These are phyloP conservation scores for Chaetomium olivaceum DNA, from an alignment of 2,329 filamentous ascomycete genomes.

Conservation along the genomic window DNA sequence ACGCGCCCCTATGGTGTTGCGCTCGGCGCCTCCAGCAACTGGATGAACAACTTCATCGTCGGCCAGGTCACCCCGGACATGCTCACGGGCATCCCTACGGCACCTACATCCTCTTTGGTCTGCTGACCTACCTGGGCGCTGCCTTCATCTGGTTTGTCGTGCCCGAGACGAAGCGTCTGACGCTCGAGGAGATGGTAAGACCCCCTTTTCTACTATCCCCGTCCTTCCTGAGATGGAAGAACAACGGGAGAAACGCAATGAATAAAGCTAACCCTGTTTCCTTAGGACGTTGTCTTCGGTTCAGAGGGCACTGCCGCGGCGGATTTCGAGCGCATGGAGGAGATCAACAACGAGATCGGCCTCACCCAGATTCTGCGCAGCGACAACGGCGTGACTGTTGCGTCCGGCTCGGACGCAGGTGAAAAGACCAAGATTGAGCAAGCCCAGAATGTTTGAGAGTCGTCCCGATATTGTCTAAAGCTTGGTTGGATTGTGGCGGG, in stretches of 20 bases:
- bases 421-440: conserved; percentile 24
- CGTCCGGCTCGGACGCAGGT: conserved; percentile 2
- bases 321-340: conserved; percentile 70
- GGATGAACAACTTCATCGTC: conserved; percentile 66
- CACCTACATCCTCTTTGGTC: conserved; percentile 70
- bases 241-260: not conserved
- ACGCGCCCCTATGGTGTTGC: conserved; percentile 70
- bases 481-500: not conserved
- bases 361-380: conserved; percentile 47
- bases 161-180: conserved; percentile 64
- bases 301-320: conserved; percentile 65
- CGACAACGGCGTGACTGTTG: not conserved
- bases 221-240: too few relatives aligned
- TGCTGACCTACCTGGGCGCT: conserved; percentile 63
- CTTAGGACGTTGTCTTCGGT: conserved; percentile 65
- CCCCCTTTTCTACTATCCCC: too few relatives aligned
- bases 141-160: conserved; percentile 64
- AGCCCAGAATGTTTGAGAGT: conserved; percentile 1
- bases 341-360: conserved; percentile 71
- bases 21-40: conserved; percentile 65
- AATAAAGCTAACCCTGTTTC: not conserved
- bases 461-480: not conserved
- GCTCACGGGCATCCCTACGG: conserved; percentile 65
- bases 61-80: conserved; percentile 71
- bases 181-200: conserved; percentile 63